phyloP scores from a whole-genome alignment of 2,329 filamentous ascomycete species.

The Xylaria polymorpha region DNA sequence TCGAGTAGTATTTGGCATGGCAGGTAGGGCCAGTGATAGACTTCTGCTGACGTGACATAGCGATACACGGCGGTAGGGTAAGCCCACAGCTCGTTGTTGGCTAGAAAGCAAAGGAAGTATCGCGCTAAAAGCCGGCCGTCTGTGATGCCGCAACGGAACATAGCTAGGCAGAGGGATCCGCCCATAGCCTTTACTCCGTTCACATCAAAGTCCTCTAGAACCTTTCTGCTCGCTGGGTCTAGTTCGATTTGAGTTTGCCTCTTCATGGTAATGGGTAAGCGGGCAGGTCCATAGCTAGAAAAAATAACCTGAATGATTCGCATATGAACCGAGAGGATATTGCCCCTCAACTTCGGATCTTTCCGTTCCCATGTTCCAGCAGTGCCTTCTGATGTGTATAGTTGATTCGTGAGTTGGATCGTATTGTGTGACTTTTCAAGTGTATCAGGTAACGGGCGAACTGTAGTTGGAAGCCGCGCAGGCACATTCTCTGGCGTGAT shows the following conservation, averaged over 20 bases:
- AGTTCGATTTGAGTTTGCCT: constrained; percentile 9
- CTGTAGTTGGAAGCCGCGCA: background rate
- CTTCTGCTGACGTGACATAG: constrained; percentile 5
- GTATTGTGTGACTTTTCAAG: background rate
- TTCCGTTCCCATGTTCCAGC: background rate
- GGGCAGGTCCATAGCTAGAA: background rate
- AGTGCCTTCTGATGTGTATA: too few relatives aligned
- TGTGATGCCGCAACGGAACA: constrained; percentile 7
- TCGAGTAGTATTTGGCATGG: constrained; percentile 25
- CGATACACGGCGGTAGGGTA: constrained; percentile 14
- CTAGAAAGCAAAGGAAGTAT: constrained; percentile 16
- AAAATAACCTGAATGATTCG: constrained; percentile 19
- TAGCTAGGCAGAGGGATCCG: constrained; percentile 18
- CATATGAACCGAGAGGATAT: constrained; percentile 21
- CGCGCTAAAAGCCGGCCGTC: constrained; percentile 17
- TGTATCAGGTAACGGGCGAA: background rate
- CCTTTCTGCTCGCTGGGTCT: background rate
- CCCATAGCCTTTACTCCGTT: background rate
- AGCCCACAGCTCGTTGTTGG: constrained; percentile 3
- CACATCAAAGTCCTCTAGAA: background rate
- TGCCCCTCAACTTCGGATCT: constrained; percentile 9
- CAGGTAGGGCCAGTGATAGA: constrained; percentile 7
- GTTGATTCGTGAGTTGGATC: background rate
- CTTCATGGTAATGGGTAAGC: constrained; percentile 15
- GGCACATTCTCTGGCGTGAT: constrained; percentile 17